A percentile compares a stretch with the other conserved stretches of the same genome.
phyloP scores from a whole-genome alignment of 768 basidiomycete genomes.

The Boletus rubropictus region DNA sequence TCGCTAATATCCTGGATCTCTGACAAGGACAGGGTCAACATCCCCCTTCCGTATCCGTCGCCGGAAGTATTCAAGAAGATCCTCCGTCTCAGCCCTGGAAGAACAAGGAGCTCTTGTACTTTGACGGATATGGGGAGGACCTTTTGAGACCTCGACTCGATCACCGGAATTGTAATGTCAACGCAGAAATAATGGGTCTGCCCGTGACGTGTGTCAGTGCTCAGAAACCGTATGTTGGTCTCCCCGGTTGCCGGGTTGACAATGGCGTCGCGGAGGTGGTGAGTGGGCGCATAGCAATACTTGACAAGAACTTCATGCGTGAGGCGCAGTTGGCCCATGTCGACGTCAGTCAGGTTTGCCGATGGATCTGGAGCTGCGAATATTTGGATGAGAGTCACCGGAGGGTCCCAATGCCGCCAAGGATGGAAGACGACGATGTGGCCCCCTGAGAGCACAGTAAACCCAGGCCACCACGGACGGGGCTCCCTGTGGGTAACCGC shows the following conservation, averaged over 20 bases:
- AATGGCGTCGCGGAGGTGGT: conserved; percentile 11
- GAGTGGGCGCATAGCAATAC: conserved; percentile 3
- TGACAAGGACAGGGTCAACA: conserved; percentile 6
- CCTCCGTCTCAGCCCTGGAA: conserved; percentile 5
- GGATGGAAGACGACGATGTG: conserved; percentile 16
- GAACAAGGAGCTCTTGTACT: conserved; percentile 13
- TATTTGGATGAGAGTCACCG: conserved; percentile 15
- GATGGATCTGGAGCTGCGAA: conserved; percentile 10
- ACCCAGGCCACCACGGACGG: conserved; percentile 4
- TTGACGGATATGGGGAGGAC: conserved; percentile 13
- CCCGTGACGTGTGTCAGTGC: neutral
- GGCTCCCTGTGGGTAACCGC: neutral
- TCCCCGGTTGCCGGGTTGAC: conserved; percentile 11
- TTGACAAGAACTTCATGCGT: conserved; percentile 15
- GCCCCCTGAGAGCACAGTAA: conserved; percentile 11
- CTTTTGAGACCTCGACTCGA: neutral
- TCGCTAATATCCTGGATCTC: neutral
- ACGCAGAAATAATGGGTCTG: conserved; percentile 12
- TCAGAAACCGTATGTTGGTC: conserved; percentile 12
- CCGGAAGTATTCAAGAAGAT: conserved; percentile 9
- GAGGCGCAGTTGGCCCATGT: conserved; percentile 9
- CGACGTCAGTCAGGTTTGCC: neutral
- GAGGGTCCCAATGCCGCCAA: conserved; percentile 1
- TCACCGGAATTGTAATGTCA: conserved; percentile 13
- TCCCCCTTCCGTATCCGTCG: conserved; percentile 16